Percentiles rank a stretch among this genome's conserved stretches.
phyloP scores from a whole-genome alignment of 805 yeast genomes.

The Candida koratica region DNA sequence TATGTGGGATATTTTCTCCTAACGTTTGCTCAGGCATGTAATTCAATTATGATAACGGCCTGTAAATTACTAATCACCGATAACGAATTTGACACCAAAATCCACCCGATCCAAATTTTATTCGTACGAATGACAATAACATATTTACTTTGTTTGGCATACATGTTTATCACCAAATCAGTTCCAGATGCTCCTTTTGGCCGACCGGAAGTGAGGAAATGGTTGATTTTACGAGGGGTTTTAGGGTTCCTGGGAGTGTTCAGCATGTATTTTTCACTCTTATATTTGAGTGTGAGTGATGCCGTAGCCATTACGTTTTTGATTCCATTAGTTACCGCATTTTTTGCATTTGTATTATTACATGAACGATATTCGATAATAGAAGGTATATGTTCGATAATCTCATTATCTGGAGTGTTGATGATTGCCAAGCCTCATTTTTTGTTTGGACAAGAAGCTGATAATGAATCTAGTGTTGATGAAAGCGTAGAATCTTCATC shows the following conservation, averaged over 20 bases:
- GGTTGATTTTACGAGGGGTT: constrained; percentile 59
- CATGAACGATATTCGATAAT: constrained; percentile 61
- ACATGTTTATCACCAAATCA: constrained; percentile 46
- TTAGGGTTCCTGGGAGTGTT: constrained; percentile 78
- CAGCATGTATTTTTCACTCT: constrained; percentile 69
- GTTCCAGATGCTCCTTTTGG: constrained; percentile 69
- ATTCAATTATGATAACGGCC: constrained; percentile 70
- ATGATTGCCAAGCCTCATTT: constrained; percentile 79
- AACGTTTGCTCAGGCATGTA: constrained; percentile 64
- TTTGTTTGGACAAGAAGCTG: constrained; percentile 48
- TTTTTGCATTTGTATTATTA: constrained; percentile 64
- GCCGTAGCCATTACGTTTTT: constrained; percentile 77
- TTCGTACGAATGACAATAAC: constrained; percentile 77
- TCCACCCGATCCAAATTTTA: constrained; percentile 76
- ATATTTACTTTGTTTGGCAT: constrained; percentile 50
- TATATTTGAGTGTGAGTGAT: constrained; percentile 73
- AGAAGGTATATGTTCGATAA: constrained; percentile 65
- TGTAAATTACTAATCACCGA: constrained; percentile 74
- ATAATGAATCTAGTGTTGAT: constrained; percentile 20
- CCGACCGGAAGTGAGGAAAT: constrained; percentile 50
- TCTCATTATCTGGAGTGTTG: constrained; percentile 72
- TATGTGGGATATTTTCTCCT: constrained; percentile 56
- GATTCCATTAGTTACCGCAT: constrained; percentile 71
- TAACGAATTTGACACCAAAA: constrained; percentile 51
- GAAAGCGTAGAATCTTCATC: constrained; percentile 48